Evolutionary conservation across 225 moss, liverwort and hornwort species (phyloP).

Genomic region (Polytrichum commune): DNA sequence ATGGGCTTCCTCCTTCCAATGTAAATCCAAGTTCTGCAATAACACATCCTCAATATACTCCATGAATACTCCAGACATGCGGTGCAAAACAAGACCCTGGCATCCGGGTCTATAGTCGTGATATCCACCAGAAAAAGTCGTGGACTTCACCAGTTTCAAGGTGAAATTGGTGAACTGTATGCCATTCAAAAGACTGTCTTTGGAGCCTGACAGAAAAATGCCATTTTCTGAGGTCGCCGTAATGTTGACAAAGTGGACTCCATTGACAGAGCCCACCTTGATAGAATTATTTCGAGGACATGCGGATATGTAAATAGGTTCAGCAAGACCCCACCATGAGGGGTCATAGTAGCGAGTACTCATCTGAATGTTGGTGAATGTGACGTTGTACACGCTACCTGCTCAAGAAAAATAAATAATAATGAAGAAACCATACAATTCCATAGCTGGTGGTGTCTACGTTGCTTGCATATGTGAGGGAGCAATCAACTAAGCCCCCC

Average conservation of each 20-base stretch:
- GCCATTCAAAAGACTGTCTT: constrained; percentile 32
- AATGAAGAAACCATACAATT: too few species aligned
- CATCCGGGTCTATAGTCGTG: constrained; percentile 94
- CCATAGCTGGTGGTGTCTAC: too few species aligned
- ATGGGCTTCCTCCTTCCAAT: constrained; percentile 40
- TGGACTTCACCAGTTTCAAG: constrained; percentile 32
- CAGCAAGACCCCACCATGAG: constrained; percentile 87
- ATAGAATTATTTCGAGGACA: constrained; percentile 46
- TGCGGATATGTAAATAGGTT: constrained; percentile 82
- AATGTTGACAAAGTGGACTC: constrained; percentile 69
- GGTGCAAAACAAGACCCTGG: constrained; percentile 61
- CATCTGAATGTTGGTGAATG: constrained; percentile 70
- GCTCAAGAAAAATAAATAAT: background rate
- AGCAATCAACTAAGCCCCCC: too few species aligned
- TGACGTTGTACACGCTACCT: constrained; percentile 73
- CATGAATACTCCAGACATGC: constrained; percentile 65
- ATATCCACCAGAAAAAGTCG: constrained; percentile 27
- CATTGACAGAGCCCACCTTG: constrained; percentile 48
- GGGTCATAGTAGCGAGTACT: constrained; percentile 83
- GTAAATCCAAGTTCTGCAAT: constrained; percentile 36
- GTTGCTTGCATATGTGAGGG: too few species aligned
- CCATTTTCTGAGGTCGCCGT: constrained; percentile 76
- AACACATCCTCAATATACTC: constrained; percentile 50
- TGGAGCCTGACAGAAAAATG: constrained; percentile 66
- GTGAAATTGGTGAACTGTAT: constrained; percentile 53